Base-by-base conservation (phyloP, 176 grass and related monocot species). In the Cymbopogon citratus region DNA sequence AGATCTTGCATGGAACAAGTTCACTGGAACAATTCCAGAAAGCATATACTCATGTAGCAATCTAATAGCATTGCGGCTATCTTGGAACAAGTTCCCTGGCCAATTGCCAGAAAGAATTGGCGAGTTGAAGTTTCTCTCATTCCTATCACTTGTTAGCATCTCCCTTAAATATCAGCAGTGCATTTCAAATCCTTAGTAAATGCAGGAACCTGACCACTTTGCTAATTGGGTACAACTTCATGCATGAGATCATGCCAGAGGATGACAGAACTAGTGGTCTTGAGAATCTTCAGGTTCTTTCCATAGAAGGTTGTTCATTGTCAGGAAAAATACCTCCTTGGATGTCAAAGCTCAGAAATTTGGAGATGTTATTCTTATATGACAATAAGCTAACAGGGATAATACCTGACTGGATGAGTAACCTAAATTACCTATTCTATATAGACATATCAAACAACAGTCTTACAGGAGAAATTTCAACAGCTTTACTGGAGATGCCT, bases 21-120 rank as follows among this genome's bases (percentile, higher is more conserved):
- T 92, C 16, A 83, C 2, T 0, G 86, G 86, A 36, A 44, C 1
- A 18, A 29, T 92, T 38, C 86, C 86, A 66, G 86, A 92, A 61
- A 86, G 68, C 87, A 86, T 89, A 9, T 92, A 92, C 65, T 75
- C 83, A 25, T 92, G 86, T 73, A 92, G 28, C 23, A 64, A 31
- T 10, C 79, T 89, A 41, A 81, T 27, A 15, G 86, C 90, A 38
- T 2, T 89, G 21, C 51, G 86, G 7, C 70, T 92, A 31, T 85
- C 90, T 19, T 0, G 0, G 0, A 89, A 92, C 11, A 3, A 15
- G 0, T 67, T 92, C 5, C 21, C 52, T 18, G 79, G 83, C 0
- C 69, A 71, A 1, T 33, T 92, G 24, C 83, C 87, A 24, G 48
- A 45, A 14, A 59, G 63, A 63, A 83, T 89, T 9, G 1, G 21